phyloP scores from a whole-genome alignment of 139 green algal species.

The Tetratostichococcus sp. region DNA sequence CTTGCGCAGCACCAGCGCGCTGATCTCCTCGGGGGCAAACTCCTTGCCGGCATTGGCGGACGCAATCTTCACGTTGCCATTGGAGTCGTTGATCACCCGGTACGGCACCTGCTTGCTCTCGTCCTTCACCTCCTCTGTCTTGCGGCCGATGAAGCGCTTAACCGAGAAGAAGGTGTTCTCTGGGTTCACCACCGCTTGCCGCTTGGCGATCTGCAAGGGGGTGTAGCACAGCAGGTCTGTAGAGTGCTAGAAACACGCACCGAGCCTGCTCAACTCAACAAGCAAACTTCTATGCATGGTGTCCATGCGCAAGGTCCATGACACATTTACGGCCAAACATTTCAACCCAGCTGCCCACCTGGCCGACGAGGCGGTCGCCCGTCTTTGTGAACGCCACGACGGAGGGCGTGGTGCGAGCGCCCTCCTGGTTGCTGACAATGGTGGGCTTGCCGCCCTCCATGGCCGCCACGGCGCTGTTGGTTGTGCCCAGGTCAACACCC shows the following conservation, averaged over 20 bases:
- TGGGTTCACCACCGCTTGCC: conserved; percentile 97
- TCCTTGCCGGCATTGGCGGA: conserved; percentile 86
- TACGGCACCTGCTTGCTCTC: conserved; percentile 84
- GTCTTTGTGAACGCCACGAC: conserved; percentile 95
- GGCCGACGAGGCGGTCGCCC: conserved; percentile 93
- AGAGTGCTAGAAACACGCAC: too few relatives aligned
- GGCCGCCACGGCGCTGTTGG: conserved; percentile 89
- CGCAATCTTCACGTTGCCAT: conserved; percentile 95
- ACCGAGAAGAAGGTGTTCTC: conserved; percentile 99
- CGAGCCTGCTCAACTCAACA: too few relatives aligned
- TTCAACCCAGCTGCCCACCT: too few relatives aligned
- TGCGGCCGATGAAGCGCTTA: conserved; percentile 97
- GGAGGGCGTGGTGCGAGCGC: conserved; percentile 92
- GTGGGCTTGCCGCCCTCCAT: conserved; percentile 94
- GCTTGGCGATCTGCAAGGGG: conserved; percentile 99
- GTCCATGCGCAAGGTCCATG: too few relatives aligned
- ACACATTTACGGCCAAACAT: too few relatives aligned
- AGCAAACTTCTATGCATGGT: too few relatives aligned
- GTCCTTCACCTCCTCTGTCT: conserved; percentile 84
- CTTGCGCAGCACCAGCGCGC: conserved; percentile 79
- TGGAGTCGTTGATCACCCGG: conserved; percentile 66
- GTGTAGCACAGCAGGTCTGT: too few relatives aligned
- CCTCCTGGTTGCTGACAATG: conserved; percentile 98
- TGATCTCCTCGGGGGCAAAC: conserved; percentile 98
- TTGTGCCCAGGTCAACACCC: conserved; percentile 62